phyloP scores from a whole-genome alignment of 1,284 basidiomycete genomes.

The Sparassis latifolia region DNA sequence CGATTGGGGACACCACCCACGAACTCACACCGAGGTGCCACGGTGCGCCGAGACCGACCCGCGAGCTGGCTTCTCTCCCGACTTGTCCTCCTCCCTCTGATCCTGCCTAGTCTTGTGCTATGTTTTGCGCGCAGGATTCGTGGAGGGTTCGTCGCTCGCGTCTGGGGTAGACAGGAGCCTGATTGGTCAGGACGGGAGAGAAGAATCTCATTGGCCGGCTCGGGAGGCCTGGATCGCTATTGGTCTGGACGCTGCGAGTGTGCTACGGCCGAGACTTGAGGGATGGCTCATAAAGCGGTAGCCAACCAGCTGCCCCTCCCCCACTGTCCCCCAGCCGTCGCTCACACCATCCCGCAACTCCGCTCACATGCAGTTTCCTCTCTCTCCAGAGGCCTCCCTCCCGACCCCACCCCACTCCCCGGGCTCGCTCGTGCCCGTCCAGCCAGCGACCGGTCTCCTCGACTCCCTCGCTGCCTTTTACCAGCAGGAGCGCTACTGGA shows the following conservation, averaged over 20 bases:
- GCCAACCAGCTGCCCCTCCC: conserved; percentile 14
- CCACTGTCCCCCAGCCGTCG: conserved; percentile 4
- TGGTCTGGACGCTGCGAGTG: conserved; percentile 22
- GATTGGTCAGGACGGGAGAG: conserved; percentile 14
- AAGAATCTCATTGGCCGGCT: conserved; percentile 17
- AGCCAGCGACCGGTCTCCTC: conserved; percentile 47
- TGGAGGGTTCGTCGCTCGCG: too few relatives aligned
- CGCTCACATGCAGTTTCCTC: conserved; percentile 21
- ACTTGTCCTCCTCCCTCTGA: too few relatives aligned
- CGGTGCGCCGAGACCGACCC: conserved; percentile 2
- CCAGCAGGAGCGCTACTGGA: conserved; percentile 62
- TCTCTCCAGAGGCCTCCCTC: conserved; percentile 24
- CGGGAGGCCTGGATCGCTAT: conserved; percentile 22
- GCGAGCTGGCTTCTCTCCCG: background rate
- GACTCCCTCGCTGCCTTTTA: conserved; percentile 60
- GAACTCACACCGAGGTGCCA: too few relatives aligned
- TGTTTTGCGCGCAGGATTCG: too few relatives aligned
- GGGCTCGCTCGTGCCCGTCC: conserved; percentile 24
- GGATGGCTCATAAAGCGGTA: conserved; percentile 16
- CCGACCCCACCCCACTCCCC: conserved; percentile 44
- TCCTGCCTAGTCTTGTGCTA: too few relatives aligned
- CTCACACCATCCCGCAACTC: background rate
- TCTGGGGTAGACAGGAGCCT: background rate
- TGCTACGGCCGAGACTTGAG: conserved; percentile 24
- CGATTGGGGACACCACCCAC: too few relatives aligned